phyloP scores from a whole-genome alignment of 2,329 filamentous ascomycete genomes.

The Xylaria sp. region DNA sequence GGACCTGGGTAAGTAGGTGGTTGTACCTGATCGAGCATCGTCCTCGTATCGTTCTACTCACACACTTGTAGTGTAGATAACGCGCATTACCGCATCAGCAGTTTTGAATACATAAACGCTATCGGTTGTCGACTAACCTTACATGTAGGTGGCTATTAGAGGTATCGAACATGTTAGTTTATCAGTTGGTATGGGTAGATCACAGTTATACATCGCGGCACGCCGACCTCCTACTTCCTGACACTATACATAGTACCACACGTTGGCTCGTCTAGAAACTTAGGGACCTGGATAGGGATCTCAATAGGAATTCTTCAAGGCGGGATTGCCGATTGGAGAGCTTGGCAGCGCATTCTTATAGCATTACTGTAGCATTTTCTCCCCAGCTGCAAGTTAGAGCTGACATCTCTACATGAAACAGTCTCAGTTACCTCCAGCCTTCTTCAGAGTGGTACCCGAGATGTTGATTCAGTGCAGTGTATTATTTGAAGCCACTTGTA shows the following conservation, averaged over 20 bases:
- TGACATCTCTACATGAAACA: slow-evolving; percentile 32
- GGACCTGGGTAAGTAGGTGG: background rate
- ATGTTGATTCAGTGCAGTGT: slow-evolving; percentile 3
- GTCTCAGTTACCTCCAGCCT: slow-evolving; percentile 23
- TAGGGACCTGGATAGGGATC: background rate
- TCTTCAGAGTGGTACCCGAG: slow-evolving; percentile 5
- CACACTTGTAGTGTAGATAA: background rate
- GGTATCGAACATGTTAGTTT: background rate
- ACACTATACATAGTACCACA: background rate
- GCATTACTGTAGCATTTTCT: slow-evolving; percentile 11
- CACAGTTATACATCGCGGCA: background rate
- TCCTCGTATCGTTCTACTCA: background rate
- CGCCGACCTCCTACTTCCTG: background rate
- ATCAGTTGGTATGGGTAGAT: background rate
- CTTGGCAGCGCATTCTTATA: slow-evolving; percentile 21
- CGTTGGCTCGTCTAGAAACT: background rate
- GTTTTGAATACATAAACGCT: background rate
- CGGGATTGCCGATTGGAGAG: slow-evolving; percentile 26
- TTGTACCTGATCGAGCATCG: no score
- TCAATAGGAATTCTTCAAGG: slow-evolving; percentile 5
- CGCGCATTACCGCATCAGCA: slow-evolving; percentile 28
- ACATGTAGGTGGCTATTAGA: background rate
- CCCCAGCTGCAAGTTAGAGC: slow-evolving; percentile 20
- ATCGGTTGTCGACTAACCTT: background rate
- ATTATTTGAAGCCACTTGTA: background rate